Conservation (phyloP, 2,329 filamentous ascomycete genomes). For the Aspergillus fumigatus region DNA sequence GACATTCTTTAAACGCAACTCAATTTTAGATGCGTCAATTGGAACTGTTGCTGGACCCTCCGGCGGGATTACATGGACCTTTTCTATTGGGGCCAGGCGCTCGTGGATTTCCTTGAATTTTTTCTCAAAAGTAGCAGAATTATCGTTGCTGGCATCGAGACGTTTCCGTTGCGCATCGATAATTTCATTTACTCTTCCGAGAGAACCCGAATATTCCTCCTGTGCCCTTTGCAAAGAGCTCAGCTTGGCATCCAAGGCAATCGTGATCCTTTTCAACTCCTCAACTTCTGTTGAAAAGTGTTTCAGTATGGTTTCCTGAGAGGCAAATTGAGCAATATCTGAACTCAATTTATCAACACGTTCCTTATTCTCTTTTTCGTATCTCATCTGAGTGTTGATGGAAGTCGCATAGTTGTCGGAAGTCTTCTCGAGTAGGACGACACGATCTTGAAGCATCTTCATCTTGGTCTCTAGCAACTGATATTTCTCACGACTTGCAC, state of each 20-base stretch:
- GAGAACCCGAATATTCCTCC: neutral
- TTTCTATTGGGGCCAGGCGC: neutral
- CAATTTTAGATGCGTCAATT: neutral
- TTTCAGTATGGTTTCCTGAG: neutral
- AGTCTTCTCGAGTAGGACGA: neutral
- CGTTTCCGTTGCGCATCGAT: conserved; percentile 4
- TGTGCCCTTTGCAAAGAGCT: conserved; percentile 2
- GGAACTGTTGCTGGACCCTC: neutral
- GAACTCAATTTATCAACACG: neutral
- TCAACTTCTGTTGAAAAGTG: neutral
- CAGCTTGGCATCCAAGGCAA: neutral
- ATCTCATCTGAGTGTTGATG: conserved; percentile 1
- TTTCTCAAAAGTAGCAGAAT: neutral
- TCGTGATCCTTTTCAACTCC: conserved; percentile 1
- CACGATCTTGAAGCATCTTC: conserved; percentile 3
- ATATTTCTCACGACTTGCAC: neutral
- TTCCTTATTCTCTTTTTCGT: neutral
- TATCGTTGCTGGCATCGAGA: neutral
- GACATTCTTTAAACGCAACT: neutral
- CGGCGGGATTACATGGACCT: neutral
- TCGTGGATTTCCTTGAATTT: neutral
- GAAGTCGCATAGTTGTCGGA: neutral
- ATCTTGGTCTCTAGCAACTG: conserved; percentile 1
- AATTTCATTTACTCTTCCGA: neutral
- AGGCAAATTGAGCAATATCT: neutral